A percentile compares a stretch with the other conserved stretches of the same genome.
Evolutionary conservation across 2,329 filamentous ascomycete species (phyloP).

Genomic region (Escovopsis sp.): DNA sequence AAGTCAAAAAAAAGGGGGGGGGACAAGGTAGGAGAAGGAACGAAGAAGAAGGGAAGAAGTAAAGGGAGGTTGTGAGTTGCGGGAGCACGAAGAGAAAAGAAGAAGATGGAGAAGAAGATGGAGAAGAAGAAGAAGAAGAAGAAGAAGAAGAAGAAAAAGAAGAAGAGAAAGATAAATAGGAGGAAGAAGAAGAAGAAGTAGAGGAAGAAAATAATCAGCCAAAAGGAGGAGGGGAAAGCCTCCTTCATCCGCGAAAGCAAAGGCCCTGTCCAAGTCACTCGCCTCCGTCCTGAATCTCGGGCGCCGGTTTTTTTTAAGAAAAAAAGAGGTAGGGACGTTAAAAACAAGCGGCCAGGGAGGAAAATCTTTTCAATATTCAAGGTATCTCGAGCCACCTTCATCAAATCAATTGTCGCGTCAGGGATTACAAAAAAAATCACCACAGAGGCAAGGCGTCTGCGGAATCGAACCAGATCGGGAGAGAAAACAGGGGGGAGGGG

Average conservation of each 20-base stretch:
- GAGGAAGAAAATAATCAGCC: too few species aligned
- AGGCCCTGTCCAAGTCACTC: background rate
- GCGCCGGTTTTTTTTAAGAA: background rate
- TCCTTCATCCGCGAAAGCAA: background rate
- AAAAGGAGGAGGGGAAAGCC: background rate
- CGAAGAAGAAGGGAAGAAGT: background rate
- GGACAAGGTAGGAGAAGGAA: too few species aligned
- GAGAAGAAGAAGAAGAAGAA: too few species aligned
- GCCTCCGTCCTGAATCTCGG: background rate
- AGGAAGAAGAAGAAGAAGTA: too few species aligned
- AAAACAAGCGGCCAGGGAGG: background rate
- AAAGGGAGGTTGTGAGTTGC: background rate
- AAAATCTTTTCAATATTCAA: background rate
- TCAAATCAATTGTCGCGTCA: slow-evolving; percentile 2
- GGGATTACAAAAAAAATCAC: background rate
- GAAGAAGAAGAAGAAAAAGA: too few species aligned
- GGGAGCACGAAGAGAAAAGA: too few species aligned
- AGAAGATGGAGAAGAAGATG: too few species aligned
- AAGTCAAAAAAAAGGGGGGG: too few species aligned
- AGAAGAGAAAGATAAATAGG: too few species aligned
- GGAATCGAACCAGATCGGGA: background rate
- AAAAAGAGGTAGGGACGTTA: too few species aligned
- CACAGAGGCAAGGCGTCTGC: background rate
- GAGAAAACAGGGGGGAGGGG: background rate
- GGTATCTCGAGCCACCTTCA: slow-evolving; percentile 2